Base-by-base conservation (phyloP, 352 stramenopile species). In the Halophytophthora polymorphica region DNA sequence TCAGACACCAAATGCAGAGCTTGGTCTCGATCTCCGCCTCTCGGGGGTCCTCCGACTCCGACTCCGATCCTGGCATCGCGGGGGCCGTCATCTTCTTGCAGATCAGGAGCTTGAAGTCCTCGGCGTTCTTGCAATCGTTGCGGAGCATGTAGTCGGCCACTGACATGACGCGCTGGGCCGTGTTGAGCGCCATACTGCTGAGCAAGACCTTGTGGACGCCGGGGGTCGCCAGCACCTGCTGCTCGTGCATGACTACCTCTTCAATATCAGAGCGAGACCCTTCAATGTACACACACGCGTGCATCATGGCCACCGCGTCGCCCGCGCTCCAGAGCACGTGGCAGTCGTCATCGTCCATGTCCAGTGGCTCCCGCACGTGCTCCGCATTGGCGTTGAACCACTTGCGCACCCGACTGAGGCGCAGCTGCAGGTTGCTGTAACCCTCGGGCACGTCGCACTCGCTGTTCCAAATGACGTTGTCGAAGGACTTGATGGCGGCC, bases 1-100 rank as follows among this genome's bases (percentile, higher is more conserved):
- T 90, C 2, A 95, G 54, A 35, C 86, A 95, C 86, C 86, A 95
- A 17, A 95, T 75, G 45, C 83, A 93, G 49, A 93, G 64, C 66
- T 93, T 93, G 45, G 86, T 34, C 17, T 91, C 49, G 54, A 58
- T 66, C 42, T 61, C 50, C n/a, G 68, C 74, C 60, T 80, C 37
- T 23, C 66, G 4, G 25, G 25, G 8, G 28, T 63, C 44, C 2
- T 34, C 55, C 1, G 48, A 34, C 12, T 29, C 5, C 12, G 45
- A 4, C 14, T 28, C 29, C n/a, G n/a, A n/a, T n/a, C n/a, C n/a
- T n/a, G n/a, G 42, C 22, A 54, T 31, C 13, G 54, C 42, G 41
- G 50, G 53, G 17, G 46, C 2, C 34, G 46, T 43, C 58, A 62
- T 62, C 44, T 38, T 53, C 25, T 74, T 63, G 3, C 64, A 58